Base-by-base conservation (phyloP, 1,284 basidiomycete genomes). In the Pisolithus thermaeus region DNA sequence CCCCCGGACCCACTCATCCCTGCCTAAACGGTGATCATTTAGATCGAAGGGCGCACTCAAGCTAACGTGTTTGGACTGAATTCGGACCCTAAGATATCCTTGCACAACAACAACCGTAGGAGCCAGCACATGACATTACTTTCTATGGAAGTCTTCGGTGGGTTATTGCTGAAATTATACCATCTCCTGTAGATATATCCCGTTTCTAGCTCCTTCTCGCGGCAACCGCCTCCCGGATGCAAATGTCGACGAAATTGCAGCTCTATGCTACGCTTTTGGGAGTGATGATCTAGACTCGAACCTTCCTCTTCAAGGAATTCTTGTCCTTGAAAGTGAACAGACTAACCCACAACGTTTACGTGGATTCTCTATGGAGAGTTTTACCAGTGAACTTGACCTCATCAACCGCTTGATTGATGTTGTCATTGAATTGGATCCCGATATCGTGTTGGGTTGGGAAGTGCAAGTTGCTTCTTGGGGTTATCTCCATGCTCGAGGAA, bases 401-500 rank as follows among this genome's bases (percentile, higher is more conserved):
- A 73, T 98, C 53, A 95, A 96, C 59, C 73, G 73, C 43, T 63
- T 94, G 7, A 75, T 92, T 28, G 92, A 97, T 61, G 70, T 84
- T 22, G 80, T 97, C 2, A 69, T 83, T 23, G 79, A 84, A 0
- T 73, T 90, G 61, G 93, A 99, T 68, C 96, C 96, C 0, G 96
- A 99, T 65, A 86, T 97, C 41, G 65, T 99, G 2, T 79, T 83
- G 0, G 96, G 96, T 8, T 98, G 92, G 90, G 95, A 99, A 59
- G 78, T 97, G 12, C 91, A 97, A 63, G 77, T 78, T 16, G 75
- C 80, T 0, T 93, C 90, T 1, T 99, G 96, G 96, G 94, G 94
- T 0, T 98, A 94, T 68, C 70, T 97, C 1, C 73, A 78, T 49
- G 80, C 81, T n/a, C 77, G 95, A 44, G 87, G 83, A 28, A 66